phyloP scores from a whole-genome alignment of 352 stramenopile species.

The Phytophthora parvispora region DNA sequence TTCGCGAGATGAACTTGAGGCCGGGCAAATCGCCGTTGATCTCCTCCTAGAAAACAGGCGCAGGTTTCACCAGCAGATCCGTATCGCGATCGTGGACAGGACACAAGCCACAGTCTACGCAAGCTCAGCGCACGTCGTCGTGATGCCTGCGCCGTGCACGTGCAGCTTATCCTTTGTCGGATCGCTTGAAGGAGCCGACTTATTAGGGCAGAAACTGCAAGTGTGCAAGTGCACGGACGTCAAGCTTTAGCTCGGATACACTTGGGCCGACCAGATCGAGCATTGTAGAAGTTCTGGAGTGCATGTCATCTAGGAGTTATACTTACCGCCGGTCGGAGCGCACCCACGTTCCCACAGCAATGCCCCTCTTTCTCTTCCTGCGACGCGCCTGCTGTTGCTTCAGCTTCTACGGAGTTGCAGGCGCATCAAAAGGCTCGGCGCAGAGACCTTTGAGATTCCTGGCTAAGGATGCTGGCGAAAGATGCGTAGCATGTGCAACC shows the following conservation, averaged over 20 bases:
- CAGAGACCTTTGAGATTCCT: slow-evolving; percentile 19
- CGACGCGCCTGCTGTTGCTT: slow-evolving; percentile 37
- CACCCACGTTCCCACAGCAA: slow-evolving; percentile 21
- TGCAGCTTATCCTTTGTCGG: slow-evolving; percentile 13
- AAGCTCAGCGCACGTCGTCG: slow-evolving; percentile 1
- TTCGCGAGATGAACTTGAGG: slow-evolving; percentile 26
- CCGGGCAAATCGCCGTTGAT: slow-evolving; percentile 19
- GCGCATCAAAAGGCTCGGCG: slow-evolving; percentile 16
- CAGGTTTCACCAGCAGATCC: slow-evolving; percentile 30
- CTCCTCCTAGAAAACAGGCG: slow-evolving; percentile 27
- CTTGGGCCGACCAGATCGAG: slow-evolving; percentile 7
- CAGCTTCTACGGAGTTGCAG: slow-evolving; percentile 40
- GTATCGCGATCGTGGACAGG: slow-evolving; percentile 26
- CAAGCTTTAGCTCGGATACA: neutral
- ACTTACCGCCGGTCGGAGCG: too few species aligned
- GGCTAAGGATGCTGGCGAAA: slow-evolving; percentile 27
- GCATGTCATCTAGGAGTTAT: too few species aligned
- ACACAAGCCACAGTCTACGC: neutral
- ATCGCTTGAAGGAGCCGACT: neutral
- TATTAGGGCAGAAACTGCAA: neutral
- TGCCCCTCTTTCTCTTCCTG: slow-evolving; percentile 27
- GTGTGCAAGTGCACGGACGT: neutral
- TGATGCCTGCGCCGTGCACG: slow-evolving; percentile 14
- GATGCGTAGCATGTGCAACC: slow-evolving; percentile 38
- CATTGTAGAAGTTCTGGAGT: neutral